Evolutionary conservation across 805 yeast genomes (phyloP), one percentile per base, ranked within the genome.

Genomic region (Saturnispora gosingensis): DNA sequence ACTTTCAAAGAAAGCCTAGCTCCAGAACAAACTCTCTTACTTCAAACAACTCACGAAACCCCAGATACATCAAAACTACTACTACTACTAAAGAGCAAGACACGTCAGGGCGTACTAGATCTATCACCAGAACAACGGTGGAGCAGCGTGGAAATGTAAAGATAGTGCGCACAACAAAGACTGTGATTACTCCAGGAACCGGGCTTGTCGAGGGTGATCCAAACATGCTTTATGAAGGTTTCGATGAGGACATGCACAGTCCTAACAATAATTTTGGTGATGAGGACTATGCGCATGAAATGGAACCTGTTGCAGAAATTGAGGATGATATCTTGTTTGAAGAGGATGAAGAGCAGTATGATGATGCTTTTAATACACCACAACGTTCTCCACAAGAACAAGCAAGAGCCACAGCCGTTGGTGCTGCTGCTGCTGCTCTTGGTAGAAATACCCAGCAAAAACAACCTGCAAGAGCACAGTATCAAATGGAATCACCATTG

Each of bases 61-160:
- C 45, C 4, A 45, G 48, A 11, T 70, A 77, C 7, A 72, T 76
- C 10, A 74, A 72, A 27, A 49, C 43, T 4, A 49, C 52, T 3
- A 49, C 52, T 10, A 77, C 82, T 1, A 76, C 80, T 10, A 75
- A 72, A 56, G 76, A 77, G 27, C 68, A 68, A 51, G 82, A 77
- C 52, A 64, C 69, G 5, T 67, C 65, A 39, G 84, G 84, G 0
- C 70, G 81, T 40, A 78, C 83, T 0, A 72, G 67, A 51, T 77
- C 82, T 3, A 76, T 80, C 43, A 78, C 82, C 2, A 77, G 74
- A 42, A 76, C 76, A 40, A 77, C 81, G 0, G 69, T 79, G 27
- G 72, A 76, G 55, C 69, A 72, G 46, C 60, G 75, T 55, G 79
- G 78, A 32, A 74, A 78, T 1, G 69, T 63, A 45, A 80, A 77